These are phyloP conservation scores for Paxillus involutus DNA, from an alignment of 768 basidiomycete genomes.

Conservation along the genomic window DNA sequence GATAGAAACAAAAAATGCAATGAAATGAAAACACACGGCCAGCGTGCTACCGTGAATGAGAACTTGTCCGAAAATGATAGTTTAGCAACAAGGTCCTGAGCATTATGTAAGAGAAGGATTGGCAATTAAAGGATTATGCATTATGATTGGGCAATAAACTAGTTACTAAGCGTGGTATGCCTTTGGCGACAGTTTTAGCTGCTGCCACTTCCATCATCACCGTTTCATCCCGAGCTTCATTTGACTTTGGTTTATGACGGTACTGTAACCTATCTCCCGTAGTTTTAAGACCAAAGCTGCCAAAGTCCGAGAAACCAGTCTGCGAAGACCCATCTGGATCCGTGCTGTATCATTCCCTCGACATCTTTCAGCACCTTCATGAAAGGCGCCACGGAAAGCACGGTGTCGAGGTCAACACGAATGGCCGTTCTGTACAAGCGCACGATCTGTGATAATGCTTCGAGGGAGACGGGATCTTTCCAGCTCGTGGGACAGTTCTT, in stretches of 20 bases:
- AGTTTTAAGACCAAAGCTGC: background rate
- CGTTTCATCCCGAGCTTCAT: constrained; percentile 12
- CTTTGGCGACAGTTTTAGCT: constrained; percentile 19
- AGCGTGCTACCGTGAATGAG: constrained; percentile 10
- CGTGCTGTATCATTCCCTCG: constrained; percentile 21
- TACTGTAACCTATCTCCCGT: constrained; percentile 22
- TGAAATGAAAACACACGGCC: constrained; percentile 4
- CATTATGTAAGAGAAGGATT: background rate
- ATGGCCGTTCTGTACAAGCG: constrained; percentile 36
- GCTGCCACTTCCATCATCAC: constrained; percentile 16
- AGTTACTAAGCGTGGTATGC: background rate
- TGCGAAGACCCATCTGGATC: constrained; percentile 27
- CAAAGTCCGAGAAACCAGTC: background rate
- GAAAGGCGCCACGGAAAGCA: constrained; percentile 21
- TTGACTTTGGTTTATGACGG: constrained; percentile 13
- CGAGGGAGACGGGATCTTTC: constrained; percentile 27
- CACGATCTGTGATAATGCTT: constrained; percentile 17
- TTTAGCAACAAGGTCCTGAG: too few species aligned
- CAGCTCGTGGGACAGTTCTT: constrained; percentile 55
- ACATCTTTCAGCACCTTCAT: constrained; percentile 20
- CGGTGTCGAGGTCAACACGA: constrained; percentile 20
- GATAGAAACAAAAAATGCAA: background rate
- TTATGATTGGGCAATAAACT: background rate
- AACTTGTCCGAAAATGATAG: too few species aligned
- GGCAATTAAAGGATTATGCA: too few species aligned